phyloP scores from a whole-genome alignment of 306 rosid species.

The Prosopis cineraria region DNA sequence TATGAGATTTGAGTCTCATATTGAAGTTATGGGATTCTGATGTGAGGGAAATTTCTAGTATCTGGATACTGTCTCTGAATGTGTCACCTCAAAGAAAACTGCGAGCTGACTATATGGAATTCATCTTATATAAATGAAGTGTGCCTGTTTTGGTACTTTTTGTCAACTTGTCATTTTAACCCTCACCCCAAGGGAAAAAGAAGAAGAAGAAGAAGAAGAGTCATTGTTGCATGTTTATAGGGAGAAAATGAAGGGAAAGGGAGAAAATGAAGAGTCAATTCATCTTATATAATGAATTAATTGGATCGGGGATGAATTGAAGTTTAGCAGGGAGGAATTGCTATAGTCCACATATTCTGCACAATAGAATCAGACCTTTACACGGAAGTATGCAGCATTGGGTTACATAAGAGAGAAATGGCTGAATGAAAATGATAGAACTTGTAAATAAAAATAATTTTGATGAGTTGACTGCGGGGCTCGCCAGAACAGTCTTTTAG shows the following conservation, averaged over 20 bases:
- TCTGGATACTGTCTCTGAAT: neutral
- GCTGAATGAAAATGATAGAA: constrained; percentile 10
- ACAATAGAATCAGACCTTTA: neutral
- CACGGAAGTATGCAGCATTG: neutral
- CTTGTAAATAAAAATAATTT: neutral
- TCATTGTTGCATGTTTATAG: neutral
- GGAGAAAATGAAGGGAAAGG: neutral
- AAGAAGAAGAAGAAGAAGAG: neutral
- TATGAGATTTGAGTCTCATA: too few species aligned
- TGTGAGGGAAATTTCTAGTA: neutral
- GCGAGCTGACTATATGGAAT: neutral
- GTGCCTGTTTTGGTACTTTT: neutral
- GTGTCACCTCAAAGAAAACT: neutral
- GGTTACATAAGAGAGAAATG: constrained; percentile 2
- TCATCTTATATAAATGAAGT: neutral
- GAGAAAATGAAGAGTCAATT: too few species aligned
- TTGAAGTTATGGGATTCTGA: neutral
- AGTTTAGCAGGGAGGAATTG: neutral
- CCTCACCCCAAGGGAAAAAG: too few species aligned
- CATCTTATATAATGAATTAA: neutral
- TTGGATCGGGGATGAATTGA: neutral
- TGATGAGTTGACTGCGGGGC: neutral
- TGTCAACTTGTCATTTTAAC: neutral
- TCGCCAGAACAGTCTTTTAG: too few species aligned
- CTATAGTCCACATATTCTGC: neutral